phyloP scores from a whole-genome alignment of 805 yeast genomes.

The Allodekkera sacchari region DNA sequence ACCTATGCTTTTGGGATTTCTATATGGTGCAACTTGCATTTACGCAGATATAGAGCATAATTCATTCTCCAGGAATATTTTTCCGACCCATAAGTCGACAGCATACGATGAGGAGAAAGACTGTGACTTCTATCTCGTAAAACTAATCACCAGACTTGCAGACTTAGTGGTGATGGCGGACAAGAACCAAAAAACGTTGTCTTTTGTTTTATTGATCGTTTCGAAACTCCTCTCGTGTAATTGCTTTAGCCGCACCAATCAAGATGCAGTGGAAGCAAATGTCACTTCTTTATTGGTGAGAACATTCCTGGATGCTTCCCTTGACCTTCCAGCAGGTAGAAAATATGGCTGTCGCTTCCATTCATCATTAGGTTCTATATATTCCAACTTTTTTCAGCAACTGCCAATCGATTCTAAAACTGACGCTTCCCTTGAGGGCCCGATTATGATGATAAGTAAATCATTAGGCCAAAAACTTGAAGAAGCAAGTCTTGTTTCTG shows the following conservation, averaged over 20 bases:
- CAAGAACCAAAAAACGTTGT: conserved; percentile 6
- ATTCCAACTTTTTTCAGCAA: no score
- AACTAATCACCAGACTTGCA: conserved; percentile 8
- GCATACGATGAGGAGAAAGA: conserved; percentile 2
- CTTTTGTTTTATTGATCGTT: conserved; percentile 6
- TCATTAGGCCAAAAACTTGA: no score
- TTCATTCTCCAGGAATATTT: conserved; percentile 12
- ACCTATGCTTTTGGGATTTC: conserved; percentile 29
- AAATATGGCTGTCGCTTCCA: no score
- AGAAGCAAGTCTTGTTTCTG: no score
- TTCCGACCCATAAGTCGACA: conserved; percentile 6
- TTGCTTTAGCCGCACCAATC: conserved; percentile 12
- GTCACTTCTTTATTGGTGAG: conserved; percentile 9
- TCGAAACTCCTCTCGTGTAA: conserved; percentile 11
- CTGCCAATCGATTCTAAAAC: no score
- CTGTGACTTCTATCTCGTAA: conserved; percentile 10
- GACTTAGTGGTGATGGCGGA: conserved; percentile 14
- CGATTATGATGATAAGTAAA: no score
- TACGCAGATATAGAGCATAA: conserved; percentile 18
- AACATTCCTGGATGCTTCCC: conserved; percentile 18
- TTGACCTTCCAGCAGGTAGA: no score
- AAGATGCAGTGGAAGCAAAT: conserved; percentile 5
- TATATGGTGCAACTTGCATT: conserved; percentile 32
- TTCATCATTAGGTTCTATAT: no score
- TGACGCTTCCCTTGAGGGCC: no score